Evolutionary conservation across 2,329 filamentous ascomycete species (phyloP).

Genomic region (Hortaea sp.): DNA sequence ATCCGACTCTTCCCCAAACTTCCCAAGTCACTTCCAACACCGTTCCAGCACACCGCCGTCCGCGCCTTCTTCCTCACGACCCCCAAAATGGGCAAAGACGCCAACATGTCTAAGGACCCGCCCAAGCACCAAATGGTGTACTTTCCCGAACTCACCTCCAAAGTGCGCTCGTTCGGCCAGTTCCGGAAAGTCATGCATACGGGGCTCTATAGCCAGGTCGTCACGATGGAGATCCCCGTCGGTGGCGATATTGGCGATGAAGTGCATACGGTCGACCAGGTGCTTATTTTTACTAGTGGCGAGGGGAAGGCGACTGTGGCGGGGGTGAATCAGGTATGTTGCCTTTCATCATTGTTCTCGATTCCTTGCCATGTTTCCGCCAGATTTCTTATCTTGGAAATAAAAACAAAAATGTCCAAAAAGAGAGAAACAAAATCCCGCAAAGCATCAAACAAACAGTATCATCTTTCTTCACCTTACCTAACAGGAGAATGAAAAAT

Average conservation of each 20-base stretch:
- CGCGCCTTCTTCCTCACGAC: slow-evolving; percentile 14
- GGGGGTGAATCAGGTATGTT: slow-evolving; percentile 44
- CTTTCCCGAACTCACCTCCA: slow-evolving; percentile 46
- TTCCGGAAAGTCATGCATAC: slow-evolving; percentile 55
- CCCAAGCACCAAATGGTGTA: slow-evolving; percentile 47
- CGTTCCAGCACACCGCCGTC: background rate
- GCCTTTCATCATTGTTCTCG: too few species aligned
- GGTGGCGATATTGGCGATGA: slow-evolving; percentile 58
- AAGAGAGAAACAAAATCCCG: background rate
- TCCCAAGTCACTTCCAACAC: background rate
- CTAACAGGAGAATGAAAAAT: slow-evolving; percentile 9
- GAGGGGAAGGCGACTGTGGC: slow-evolving; percentile 48
- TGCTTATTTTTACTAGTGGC: slow-evolving; percentile 54
- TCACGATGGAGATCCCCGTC: slow-evolving; percentile 55
- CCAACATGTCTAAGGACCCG: slow-evolving; percentile 21
- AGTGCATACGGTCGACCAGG: slow-evolving; percentile 56
- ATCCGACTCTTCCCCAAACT: background rate
- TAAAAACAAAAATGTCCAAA: background rate
- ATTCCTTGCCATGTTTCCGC: too few species aligned
- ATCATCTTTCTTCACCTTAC: too few species aligned
- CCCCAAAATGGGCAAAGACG: slow-evolving; percentile 22
- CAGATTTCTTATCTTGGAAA: too few species aligned
- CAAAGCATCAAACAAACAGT: too few species aligned
- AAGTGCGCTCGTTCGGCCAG: slow-evolving; percentile 45
- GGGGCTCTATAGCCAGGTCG: slow-evolving; percentile 52